phyloP scores from a whole-genome alignment of 148 eudicot species.

The Heliamphora exappendiculata region DNA sequence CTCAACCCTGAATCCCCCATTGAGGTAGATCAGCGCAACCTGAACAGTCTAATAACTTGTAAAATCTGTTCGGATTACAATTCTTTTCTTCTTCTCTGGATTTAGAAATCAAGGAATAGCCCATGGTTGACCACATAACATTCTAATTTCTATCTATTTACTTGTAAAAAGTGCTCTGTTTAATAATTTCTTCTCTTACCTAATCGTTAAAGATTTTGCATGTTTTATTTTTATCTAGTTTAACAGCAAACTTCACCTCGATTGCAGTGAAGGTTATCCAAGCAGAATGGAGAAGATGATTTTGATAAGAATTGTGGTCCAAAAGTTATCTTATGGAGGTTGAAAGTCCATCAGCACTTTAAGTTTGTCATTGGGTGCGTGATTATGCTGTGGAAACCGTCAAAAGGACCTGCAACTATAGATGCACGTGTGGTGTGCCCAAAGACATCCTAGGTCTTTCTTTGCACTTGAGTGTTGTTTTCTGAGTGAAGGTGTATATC shows the following conservation, averaged over 20 bases:
- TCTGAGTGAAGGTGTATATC: conserved; percentile 2
- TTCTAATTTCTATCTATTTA: background rate
- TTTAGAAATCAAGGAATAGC: background rate
- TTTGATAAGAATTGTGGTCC: background rate
- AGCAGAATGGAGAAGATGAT: conserved; percentile 47
- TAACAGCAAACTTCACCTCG: background rate
- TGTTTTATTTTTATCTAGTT: background rate
- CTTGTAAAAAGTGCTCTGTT: no score
- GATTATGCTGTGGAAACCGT: background rate
- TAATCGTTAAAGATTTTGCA: background rate
- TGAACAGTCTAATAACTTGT: background rate
- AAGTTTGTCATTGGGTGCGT: background rate
- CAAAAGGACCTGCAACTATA: background rate
- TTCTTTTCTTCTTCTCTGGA: background rate
- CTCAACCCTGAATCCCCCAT: background rate
- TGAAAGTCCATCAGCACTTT: background rate
- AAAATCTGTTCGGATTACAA: background rate
- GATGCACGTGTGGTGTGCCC: conserved; percentile 10
- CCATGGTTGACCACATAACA: background rate
- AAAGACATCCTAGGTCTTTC: background rate
- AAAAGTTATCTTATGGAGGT: background rate
- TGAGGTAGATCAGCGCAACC: background rate
- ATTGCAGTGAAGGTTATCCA: conserved; percentile 33
- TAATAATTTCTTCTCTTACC: background rate
- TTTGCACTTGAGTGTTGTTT: background rate